Conservation (phyloP, 495 filamentous ascomycete species). For the Penicillium cataractarum region DNA sequence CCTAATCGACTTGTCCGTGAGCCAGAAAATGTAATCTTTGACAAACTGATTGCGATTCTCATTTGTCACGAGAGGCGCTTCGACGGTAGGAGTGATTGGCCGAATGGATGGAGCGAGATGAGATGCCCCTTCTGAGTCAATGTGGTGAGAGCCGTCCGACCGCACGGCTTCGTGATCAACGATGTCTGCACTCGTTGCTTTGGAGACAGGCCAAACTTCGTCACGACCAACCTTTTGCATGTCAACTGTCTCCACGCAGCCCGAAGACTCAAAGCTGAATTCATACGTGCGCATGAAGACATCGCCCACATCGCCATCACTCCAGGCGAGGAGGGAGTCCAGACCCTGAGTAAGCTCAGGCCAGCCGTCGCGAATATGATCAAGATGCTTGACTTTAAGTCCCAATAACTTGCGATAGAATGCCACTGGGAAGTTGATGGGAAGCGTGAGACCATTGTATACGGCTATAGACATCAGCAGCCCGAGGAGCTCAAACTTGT, state of each 20-base stretch:
- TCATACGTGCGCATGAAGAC: conserved; percentile 81
- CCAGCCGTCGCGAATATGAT: conserved; percentile 88
- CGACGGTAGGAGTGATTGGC: conserved; percentile 35
- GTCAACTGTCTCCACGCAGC: conserved; percentile 55
- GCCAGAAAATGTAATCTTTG: conserved; percentile 83
- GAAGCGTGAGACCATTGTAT: conserved; percentile 90
- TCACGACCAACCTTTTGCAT: conserved; percentile 53
- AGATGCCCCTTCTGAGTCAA: conserved; percentile 28
- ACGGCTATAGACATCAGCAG: conserved; percentile 87
- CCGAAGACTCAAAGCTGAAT: conserved; percentile 76
- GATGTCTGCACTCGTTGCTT: neutral
- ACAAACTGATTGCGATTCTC: conserved; percentile 78
- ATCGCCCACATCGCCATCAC: conserved; percentile 78
- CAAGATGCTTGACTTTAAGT: conserved; percentile 61
- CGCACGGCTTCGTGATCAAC: conserved; percentile 28
- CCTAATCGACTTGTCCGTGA: conserved; percentile 75
- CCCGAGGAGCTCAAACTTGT: conserved; percentile 90
- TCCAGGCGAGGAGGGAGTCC: conserved; percentile 70
- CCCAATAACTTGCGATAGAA: conserved; percentile 83
- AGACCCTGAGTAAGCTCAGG: conserved; percentile 75
- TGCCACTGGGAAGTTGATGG: conserved; percentile 80
- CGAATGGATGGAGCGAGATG: conserved; percentile 11
- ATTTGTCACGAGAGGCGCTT: conserved; percentile 65
- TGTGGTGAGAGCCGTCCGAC: conserved; percentile 31
- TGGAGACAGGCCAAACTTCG: conserved; percentile 40